phyloP scores from a whole-genome alignment of 306 rosid genomes.

The Oemleria cerasiformis region DNA sequence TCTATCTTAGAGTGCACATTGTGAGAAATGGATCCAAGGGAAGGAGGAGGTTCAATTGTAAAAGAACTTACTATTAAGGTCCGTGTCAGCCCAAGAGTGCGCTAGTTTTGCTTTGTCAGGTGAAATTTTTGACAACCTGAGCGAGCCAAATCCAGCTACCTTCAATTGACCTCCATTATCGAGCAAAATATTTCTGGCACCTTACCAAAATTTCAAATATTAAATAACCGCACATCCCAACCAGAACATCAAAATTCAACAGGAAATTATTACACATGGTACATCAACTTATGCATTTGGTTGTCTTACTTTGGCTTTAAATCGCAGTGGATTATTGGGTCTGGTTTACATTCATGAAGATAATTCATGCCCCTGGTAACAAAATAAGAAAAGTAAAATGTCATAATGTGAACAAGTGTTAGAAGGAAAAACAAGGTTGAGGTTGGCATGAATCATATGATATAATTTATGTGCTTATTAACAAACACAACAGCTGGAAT shows the following conservation, averaged over 20 bases:
- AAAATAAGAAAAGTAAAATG: slow-evolving; percentile 29
- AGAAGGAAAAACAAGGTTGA: slow-evolving; percentile 18
- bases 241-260: slow-evolving; percentile 25
- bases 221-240: slow-evolving; percentile 58
- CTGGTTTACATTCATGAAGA: slow-evolving; percentile 99
- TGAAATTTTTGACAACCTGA: slow-evolving; percentile 59
- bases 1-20: neutral
- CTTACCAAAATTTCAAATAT: slow-evolving; percentile 84
- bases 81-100: slow-evolving; percentile 47
- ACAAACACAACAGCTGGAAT: neutral
- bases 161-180: slow-evolving; percentile 94
- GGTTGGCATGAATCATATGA: neutral
- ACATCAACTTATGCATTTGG: slow-evolving; percentile 53
- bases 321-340: slow-evolving; percentile 91
- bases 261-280: slow-evolving; percentile 24
- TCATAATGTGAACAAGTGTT: slow-evolving; percentile 23
- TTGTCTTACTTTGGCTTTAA: slow-evolving; percentile 97
- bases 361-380: slow-evolving; percentile 95
- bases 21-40: slow-evolving; percentile 7
- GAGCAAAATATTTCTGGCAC: slow-evolving; percentile 99
- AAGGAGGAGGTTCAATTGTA: slow-evolving; percentile 10
- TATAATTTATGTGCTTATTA: neutral
- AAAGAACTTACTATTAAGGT: slow-evolving; percentile 65
- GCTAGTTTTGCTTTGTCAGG: slow-evolving; percentile 64
- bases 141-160: slow-evolving; percentile 87